phyloP scores from a whole-genome alignment of 306 rosid genomes.

The Fagus crenata region DNA sequence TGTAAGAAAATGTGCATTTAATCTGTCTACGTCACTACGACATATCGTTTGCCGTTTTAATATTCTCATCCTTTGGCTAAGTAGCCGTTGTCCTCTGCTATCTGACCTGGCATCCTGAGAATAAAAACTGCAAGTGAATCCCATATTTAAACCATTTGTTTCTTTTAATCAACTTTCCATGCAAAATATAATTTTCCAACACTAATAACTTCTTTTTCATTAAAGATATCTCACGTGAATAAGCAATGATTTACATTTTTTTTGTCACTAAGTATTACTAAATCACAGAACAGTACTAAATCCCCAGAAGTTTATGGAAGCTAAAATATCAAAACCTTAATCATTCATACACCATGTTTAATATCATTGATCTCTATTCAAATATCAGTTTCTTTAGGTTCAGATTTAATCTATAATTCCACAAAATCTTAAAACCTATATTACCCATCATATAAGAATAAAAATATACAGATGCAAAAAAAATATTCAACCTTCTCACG shows the following conservation, averaged over 20 bases:
- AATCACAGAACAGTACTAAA: background rate
- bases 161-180: conserved; percentile 5
- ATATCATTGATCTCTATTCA: background rate
- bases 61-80: conserved; percentile 67
- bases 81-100: conserved; percentile 62
- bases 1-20: conserved; percentile 60
- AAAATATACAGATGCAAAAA: conserved; percentile 10
- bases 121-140: conserved; percentile 32
- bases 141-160: conserved; percentile 23
- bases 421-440: background rate
- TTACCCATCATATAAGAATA: background rate
- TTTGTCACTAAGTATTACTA: background rate
- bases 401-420: background rate
- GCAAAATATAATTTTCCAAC: background rate
- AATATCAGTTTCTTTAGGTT: background rate
- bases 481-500: conserved; percentile 63
- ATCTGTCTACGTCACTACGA: conserved; percentile 70
- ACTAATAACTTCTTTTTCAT: background rate
- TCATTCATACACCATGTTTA: background rate
- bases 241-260: background rate
- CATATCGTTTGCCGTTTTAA: conserved; percentile 54
- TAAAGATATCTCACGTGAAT: background rate
- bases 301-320: background rate
- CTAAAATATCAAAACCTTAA: background rate
- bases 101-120: conserved; percentile 79